These are phyloP conservation scores for Solanum etuberosum DNA, from an alignment of 257 asterid species.

Conservation along the genomic window DNA sequence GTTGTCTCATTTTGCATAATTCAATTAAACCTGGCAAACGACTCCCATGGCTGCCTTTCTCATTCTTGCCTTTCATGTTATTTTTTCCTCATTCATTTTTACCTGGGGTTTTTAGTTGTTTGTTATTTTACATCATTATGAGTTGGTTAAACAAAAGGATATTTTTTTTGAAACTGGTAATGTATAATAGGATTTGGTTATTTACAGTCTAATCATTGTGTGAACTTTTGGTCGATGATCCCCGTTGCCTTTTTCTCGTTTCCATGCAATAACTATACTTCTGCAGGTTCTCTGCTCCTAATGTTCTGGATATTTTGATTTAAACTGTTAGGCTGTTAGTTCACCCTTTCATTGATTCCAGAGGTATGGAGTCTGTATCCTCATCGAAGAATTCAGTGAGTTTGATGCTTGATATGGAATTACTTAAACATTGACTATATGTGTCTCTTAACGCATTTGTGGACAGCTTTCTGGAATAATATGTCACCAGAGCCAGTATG, in stretches of 20 bases:
- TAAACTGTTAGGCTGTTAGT: neutral
- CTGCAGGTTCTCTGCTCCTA: slow-evolving; percentile 15
- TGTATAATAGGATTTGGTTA: neutral
- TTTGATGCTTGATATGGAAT: slow-evolving; percentile 2
- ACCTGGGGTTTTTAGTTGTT: neutral
- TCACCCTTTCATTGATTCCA: neutral
- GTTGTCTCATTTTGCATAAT: neutral
- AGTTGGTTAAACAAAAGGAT: neutral
- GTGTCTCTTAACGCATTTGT: neutral
- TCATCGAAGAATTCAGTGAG: neutral
- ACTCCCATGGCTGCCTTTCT: neutral
- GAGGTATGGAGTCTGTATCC: slow-evolving; percentile 19
- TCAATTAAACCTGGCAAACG: neutral
- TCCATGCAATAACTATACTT: slow-evolving; percentile 8
- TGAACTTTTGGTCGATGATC: neutral
- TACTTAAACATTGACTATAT: neutral
- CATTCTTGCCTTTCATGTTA: neutral
- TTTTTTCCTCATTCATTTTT: neutral
- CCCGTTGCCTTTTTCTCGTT: neutral
- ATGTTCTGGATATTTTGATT: slow-evolving; percentile 11
- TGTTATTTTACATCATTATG: neutral
- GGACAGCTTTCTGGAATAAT: slow-evolving; percentile 2
- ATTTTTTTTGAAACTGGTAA: neutral
- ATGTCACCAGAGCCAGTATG: neutral
- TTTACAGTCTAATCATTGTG: neutral